These are phyloP conservation scores for Entomortierella lignicola DNA, from an alignment of 192 early-diverging fungal species.

Conservation along the genomic window DNA sequence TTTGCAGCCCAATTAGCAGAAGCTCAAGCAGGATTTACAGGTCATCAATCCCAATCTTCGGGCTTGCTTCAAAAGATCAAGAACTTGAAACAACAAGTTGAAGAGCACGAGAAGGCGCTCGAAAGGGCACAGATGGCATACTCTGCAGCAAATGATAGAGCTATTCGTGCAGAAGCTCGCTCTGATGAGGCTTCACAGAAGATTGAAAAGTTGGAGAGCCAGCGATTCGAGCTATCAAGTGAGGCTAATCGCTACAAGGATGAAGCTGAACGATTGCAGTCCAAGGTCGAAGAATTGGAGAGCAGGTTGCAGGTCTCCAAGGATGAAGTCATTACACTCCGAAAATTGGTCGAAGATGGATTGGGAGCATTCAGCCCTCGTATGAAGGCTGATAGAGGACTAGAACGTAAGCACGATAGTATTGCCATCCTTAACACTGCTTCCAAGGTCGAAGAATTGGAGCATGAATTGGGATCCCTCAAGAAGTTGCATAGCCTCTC, in stretches of 20 bases:
- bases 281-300: slow-evolving; percentile 58
- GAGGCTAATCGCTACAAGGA: slow-evolving; percentile 53
- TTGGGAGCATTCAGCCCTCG: slow-evolving; percentile 52
- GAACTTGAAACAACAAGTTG: slow-evolving; percentile 49
- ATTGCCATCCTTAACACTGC: slow-evolving; percentile 47
- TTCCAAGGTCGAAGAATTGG: slow-evolving; percentile 45
- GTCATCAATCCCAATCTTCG: slow-evolving; percentile 46
- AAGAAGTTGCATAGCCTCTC: slow-evolving; percentile 40
- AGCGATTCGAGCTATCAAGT: slow-evolving; percentile 31
- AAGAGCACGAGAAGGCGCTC: slow-evolving; percentile 54
- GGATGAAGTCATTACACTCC: slow-evolving; percentile 54
- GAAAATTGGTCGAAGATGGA: slow-evolving; percentile 57
- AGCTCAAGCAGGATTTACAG: slow-evolving; percentile 41
- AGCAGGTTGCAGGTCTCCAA: slow-evolving; percentile 42
- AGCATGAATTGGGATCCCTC: slow-evolving; percentile 51
- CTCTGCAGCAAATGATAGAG: slow-evolving; percentile 51
- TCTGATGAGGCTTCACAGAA: slow-evolving; percentile 42
- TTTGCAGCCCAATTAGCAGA: slow-evolving; percentile 52
- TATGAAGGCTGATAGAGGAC: slow-evolving; percentile 5
- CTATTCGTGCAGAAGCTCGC: slow-evolving; percentile 51
- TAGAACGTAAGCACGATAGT: slow-evolving; percentile 44
- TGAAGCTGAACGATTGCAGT: slow-evolving; percentile 51
- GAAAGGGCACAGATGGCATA: slow-evolving; percentile 53
- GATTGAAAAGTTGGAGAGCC: slow-evolving; percentile 48
- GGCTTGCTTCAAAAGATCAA: slow-evolving; percentile 31